Evolutionary conservation across 257 asterid genomes (phyloP).

Genomic region (Penstemon davidsonii): DNA sequence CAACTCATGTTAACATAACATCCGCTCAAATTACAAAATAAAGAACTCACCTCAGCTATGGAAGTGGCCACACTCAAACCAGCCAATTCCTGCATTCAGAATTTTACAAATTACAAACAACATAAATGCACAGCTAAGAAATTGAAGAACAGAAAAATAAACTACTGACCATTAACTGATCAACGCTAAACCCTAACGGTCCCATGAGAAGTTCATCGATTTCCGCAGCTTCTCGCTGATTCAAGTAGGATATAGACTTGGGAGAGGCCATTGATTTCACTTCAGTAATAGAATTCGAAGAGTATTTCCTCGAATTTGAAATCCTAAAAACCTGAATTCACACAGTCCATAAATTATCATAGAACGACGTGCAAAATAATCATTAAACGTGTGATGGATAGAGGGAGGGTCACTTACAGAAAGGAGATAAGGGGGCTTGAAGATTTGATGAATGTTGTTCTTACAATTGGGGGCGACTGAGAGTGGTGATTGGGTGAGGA

Average conservation of each 20-base stretch:
- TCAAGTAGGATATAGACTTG: slow-evolving; percentile 57
- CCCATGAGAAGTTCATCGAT: slow-evolving; percentile 94
- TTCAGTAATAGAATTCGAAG: slow-evolving; percentile 37
- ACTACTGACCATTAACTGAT: slow-evolving; percentile 78
- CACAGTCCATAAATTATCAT: slow-evolving; percentile 23
- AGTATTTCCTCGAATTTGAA: slow-evolving; percentile 37
- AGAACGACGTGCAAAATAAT: background rate
- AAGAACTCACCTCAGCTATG: slow-evolving; percentile 67
- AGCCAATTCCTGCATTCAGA: slow-evolving; percentile 80
- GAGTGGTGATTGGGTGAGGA: slow-evolving; percentile 35
- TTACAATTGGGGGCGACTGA: slow-evolving; percentile 24
- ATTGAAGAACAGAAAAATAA: background rate
- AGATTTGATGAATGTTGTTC: slow-evolving; percentile 18
- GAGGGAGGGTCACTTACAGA: slow-evolving; percentile 28
- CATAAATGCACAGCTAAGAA: slow-evolving; percentile 21
- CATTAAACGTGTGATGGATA: background rate
- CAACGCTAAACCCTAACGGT: slow-evolving; percentile 90
- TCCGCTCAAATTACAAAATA: no score
- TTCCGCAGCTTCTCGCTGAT: slow-evolving; percentile 84
- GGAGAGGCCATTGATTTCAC: slow-evolving; percentile 61
- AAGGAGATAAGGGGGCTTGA: slow-evolving; percentile 20
- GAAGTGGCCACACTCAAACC: slow-evolving; percentile 97
- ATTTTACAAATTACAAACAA: slow-evolving; percentile 3
- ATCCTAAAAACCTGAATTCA: slow-evolving; percentile 41
- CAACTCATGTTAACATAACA: no score